Evolutionary conservation across 163 green algal species (phyloP).

Genomic region (Coccomyxa subellipsoidea): DNA sequence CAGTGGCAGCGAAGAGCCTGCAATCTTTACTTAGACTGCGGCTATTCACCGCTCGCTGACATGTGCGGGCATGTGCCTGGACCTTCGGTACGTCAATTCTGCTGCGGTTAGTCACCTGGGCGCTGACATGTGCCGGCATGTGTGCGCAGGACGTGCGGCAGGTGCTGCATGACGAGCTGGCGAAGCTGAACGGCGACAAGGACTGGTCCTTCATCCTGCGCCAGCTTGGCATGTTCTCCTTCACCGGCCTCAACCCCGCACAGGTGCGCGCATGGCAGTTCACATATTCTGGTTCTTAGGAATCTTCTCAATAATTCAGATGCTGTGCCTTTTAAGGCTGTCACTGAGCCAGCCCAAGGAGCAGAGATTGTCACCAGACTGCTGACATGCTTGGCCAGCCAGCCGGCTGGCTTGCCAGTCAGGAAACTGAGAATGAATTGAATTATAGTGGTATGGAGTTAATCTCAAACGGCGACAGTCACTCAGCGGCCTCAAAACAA

Average conservation of each 20-base stretch:
- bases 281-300: too few species aligned
- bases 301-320: not conserved
- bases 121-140: not conserved
- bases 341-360: constrained; percentile 34
- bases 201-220: constrained; percentile 89
- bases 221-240: constrained; percentile 93
- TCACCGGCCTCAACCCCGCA: constrained; percentile 81
- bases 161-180: constrained; percentile 70
- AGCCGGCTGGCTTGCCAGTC: constrained; percentile 11
- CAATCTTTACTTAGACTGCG: too few species aligned
- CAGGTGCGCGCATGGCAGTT: constrained; percentile 31
- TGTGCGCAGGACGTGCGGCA: constrained; percentile 60
- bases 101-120: too few species aligned
- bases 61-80: not conserved
- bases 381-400: constrained; percentile 25
- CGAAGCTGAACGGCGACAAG: constrained; percentile 63
- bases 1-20: too few species aligned
- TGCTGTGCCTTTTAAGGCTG: constrained; percentile 30
- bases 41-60: too few species aligned
- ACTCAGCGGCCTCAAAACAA: not conserved
- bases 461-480: not conserved
- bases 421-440: constrained; percentile 29
- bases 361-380: constrained; percentile 31
- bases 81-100: too few species aligned
- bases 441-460: not conserved